Evolutionary conservation across 192 early-diverging fungal species (phyloP), one percentile per base, ranked within the genome.

Genomic region (Podila clonocystis): DNA sequence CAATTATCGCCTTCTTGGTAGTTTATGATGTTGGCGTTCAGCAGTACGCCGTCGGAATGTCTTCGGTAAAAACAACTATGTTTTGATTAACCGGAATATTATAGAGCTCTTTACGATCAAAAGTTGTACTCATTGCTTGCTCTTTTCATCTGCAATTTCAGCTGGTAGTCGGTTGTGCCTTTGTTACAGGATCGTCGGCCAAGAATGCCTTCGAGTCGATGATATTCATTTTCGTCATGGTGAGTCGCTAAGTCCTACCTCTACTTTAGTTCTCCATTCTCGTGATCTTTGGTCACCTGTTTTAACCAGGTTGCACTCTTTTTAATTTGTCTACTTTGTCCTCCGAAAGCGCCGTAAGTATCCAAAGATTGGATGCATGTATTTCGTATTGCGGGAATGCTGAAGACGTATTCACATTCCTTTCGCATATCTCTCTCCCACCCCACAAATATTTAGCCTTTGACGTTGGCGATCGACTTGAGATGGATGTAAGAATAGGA

Each of bases 171-270:
- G 75, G 75, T 30, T 60, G 75, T 31, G 75, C 75, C 1, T 78
- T 78, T 60, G 69, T 78, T 4, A 78, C 75, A 57, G 75, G 75
- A 62, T 63, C 75, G 26, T 78, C 75, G 15, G 75, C 75, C 48
- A 78, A 71, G 50, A 78, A 78, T 50, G 75, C 75, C 0, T 78
- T 78, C 38, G 75, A 78, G 49, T 78, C 75, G 13, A 78, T 78
- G 75, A 59, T 78, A 12, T 78, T 78, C 36, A 72, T 78, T 48
- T 78, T 78, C 55, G 75, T 78, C 0, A 72, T 78, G 55, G 75
- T 78, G 62, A 71, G 64, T 5, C 12, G 1, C 30, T 17, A 33
- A 20, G 1, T 9, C 9, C 29, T 31, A 29, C 49, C 33, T 49
- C 26, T 69, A 28, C 4, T 48, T 61, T 59, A 3, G 9, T 8